Base-by-base conservation (phyloP, 306 rosid genomes). In the Luffa acutangula region DNA sequence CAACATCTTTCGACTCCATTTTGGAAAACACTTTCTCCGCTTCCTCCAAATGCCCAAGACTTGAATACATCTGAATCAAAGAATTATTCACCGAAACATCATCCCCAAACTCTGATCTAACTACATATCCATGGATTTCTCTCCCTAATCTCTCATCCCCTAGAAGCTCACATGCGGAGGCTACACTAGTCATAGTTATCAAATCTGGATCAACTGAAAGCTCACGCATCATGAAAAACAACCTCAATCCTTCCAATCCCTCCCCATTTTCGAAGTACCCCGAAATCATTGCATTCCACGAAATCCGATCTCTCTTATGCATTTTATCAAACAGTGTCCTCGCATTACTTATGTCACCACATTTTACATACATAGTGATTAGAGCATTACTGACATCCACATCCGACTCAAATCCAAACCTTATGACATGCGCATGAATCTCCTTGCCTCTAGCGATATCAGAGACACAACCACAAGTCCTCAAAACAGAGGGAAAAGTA, bases 401-500 rank as follows among this genome's bases (percentile, higher is more conserved):
- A 86, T 92, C 96, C 0, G 97, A 90, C 81, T 92, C 98, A 83
- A 85, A 94, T 82, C 97, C 94, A 59, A 86, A 86, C 46, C 98
- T 76, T 33, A 92, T 4, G 74, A 92, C 97, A 88, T 94, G 98
- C 3, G 80, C 88, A 79, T 94, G 98, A 87, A 92, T 77, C 89
- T 92, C 98, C 87, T 81, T 88, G 3, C 96, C 98, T 86, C 91
- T 89, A 25, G 82, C 88, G 75, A 94, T 81, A 73, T 94, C 89
- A 0, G 94, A 88, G 36, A 92, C 74, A 3, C 91, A 92, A 21
- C 92, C 98, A 80, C 98, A 94, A 81, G 97, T 90, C 80, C 95
- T 92, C 81, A 92, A 83, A 87, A 94, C 92, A 84, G 97, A 94
- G 21, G 97, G 98, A 53, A 94, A 94, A 56, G 98, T 92, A 78